A percentile compares a stretch with the other conserved stretches of the same genome.
phyloP scores from a whole-genome alignment of 495 filamentous ascomycete genomes.

The Extremus antarcticus region DNA sequence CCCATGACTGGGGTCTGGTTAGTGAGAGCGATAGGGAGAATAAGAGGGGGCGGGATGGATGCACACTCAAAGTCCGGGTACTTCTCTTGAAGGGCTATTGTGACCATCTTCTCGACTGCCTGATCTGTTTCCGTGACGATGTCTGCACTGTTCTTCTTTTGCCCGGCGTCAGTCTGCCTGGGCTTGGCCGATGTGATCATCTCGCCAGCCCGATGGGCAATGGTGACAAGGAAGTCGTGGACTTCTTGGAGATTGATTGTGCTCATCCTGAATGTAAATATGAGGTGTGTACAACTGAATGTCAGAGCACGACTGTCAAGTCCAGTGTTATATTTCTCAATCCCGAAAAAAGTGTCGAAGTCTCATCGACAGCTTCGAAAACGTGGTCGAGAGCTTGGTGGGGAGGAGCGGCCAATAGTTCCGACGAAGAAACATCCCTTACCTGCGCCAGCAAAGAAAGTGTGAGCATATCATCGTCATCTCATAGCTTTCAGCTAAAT shows the following conservation, averaged over 20 bases:
- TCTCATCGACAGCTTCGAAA: background rate
- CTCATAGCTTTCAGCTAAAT: too few species aligned
- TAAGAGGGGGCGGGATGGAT: slow-evolving; percentile 4
- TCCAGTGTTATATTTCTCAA: background rate
- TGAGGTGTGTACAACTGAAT: background rate
- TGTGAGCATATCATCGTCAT: too few species aligned
- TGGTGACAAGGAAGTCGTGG: slow-evolving; percentile 61
- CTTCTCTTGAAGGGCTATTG: slow-evolving; percentile 44
- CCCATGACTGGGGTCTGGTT: slow-evolving; percentile 43
- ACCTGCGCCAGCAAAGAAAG: too few species aligned
- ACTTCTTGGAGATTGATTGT: slow-evolving; percentile 63
- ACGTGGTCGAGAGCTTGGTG: too few species aligned
- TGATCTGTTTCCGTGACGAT: slow-evolving; percentile 81
- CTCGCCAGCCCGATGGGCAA: slow-evolving; percentile 68
- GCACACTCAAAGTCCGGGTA: slow-evolving; percentile 50
- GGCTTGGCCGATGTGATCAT: slow-evolving; percentile 74
- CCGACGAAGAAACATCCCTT: too few species aligned
- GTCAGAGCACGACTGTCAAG: background rate
- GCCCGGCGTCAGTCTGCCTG: slow-evolving; percentile 46
- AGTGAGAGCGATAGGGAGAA: too few species aligned
- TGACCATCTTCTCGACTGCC: slow-evolving; percentile 69
- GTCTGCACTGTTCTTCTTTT: slow-evolving; percentile 78
- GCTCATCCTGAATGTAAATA: slow-evolving; percentile 11
- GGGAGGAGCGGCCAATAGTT: too few species aligned
- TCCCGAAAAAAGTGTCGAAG: background rate